Percentiles rank a stretch among this genome's conserved stretches.
Conservation (phyloP, 805 yeast genomes). For the Candida koratica region DNA sequence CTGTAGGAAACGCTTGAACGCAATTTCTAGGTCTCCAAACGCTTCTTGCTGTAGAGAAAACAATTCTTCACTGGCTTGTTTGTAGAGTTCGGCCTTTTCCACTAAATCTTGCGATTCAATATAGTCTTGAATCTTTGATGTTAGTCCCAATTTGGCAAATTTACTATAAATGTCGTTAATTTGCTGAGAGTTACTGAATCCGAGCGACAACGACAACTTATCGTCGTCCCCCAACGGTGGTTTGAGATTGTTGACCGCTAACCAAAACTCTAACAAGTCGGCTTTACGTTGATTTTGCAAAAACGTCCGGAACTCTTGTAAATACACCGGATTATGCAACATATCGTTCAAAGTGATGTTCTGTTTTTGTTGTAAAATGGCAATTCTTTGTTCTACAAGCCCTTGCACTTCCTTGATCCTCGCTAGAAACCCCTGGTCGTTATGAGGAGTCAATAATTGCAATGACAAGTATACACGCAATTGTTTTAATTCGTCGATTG, state of each 20-base stretch:
- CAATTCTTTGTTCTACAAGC: conserved; percentile 12
- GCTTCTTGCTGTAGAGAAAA: conserved; percentile 55
- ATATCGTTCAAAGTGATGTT: conserved; percentile 37
- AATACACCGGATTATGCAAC: conserved; percentile 44
- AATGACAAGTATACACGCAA: conserved; percentile 44
- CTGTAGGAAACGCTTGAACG: conserved; percentile 14
- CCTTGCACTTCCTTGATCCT: conserved; percentile 13
- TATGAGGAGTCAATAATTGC: conserved; percentile 37
- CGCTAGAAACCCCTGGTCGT: conserved; percentile 3
- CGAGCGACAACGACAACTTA: conserved; percentile 35
- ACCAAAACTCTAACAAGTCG: conserved; percentile 57
- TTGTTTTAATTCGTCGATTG: conserved; percentile 45
- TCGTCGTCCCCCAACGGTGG: conserved; percentile 59
- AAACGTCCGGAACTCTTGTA: conserved; percentile 25
- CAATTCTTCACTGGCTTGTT: conserved; percentile 56
- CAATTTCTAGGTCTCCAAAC: conserved; percentile 45
- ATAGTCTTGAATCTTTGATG: conserved; percentile 24
- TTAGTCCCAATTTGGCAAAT: conserved; percentile 16
- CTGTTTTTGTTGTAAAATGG: conserved; percentile 15
- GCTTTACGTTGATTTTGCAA: conserved; percentile 15
- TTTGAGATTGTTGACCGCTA: conserved; percentile 59
- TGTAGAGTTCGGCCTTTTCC: conserved; percentile 31
- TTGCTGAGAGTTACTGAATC: conserved; percentile 49
- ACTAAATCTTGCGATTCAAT: conserved; percentile 13
- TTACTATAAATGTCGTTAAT: conserved; percentile 38